Evolutionary conservation across 108 stramenopile species (phyloP).

Genomic region (Nitzschia sp.): DNA sequence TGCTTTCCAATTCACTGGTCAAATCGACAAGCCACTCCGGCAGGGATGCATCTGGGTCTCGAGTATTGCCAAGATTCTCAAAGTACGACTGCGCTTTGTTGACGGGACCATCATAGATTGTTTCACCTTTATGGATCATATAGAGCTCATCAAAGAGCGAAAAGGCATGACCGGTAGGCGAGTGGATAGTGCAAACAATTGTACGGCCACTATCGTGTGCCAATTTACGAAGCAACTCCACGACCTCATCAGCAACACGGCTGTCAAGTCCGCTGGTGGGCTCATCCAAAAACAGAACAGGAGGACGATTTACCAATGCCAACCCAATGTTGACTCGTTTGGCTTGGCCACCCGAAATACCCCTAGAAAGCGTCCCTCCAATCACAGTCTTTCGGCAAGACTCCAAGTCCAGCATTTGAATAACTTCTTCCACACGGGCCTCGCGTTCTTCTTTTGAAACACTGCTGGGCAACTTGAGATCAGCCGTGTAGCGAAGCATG

Average conservation of each 20-base stretch:
- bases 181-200: constrained; percentile 17
- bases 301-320: constrained; percentile 55
- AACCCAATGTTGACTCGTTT: constrained; percentile 64
- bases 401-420: constrained; percentile 34
- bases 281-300: constrained; percentile 65
- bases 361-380: background rate
- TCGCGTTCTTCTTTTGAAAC: constrained; percentile 19
- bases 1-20: constrained; percentile 21
- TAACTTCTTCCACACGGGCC: constrained; percentile 39
- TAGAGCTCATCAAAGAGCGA: constrained; percentile 8
- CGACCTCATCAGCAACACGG: constrained; percentile 10
- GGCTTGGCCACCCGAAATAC: constrained; percentile 62
- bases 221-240: background rate
- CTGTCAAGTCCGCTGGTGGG: constrained; percentile 63
- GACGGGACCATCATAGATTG: constrained; percentile 15
- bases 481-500: constrained; percentile 53
- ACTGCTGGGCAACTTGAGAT: constrained; percentile 33
- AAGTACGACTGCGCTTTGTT: constrained; percentile 23
- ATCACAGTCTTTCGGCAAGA: constrained; percentile 51
- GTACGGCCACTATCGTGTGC: background rate
- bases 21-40: constrained; percentile 29
- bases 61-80: constrained; percentile 4
- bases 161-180: constrained; percentile 10
- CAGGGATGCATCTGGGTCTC: constrained; percentile 16
- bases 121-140: constrained; percentile 6